phyloP scores from a whole-genome alignment of 1,284 basidiomycete genomes.

The Bjerkandera adusta region DNA sequence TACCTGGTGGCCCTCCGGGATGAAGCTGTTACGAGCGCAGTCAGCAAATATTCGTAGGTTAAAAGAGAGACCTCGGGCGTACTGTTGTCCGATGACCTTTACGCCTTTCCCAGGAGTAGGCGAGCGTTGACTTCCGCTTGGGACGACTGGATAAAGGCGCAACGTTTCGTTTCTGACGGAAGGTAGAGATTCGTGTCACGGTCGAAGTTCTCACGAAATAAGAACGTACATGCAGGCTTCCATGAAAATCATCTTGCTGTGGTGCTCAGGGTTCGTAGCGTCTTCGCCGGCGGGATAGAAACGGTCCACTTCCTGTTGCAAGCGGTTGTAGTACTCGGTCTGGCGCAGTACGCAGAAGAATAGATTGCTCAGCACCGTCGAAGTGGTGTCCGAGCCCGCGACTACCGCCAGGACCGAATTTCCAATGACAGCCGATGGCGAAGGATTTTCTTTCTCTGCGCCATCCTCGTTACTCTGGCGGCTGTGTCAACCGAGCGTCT shows the following conservation, averaged over 20 bases:
- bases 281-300: slow-evolving; percentile 25
- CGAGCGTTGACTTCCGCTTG: slow-evolving; percentile 14
- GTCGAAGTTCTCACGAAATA: neutral
- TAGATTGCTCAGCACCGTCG: slow-evolving; percentile 15
- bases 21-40: too few species aligned
- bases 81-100: neutral
- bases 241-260: slow-evolving; percentile 26
- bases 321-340: slow-evolving; percentile 19
- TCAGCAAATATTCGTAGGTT: too few species aligned
- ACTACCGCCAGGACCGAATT: slow-evolving; percentile 22
- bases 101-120: neutral
- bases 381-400: slow-evolving; percentile 32
- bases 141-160: slow-evolving; percentile 20
- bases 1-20: slow-evolving; percentile 26
- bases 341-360: slow-evolving; percentile 23
- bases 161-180: slow-evolving; percentile 22
- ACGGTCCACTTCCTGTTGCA: slow-evolving; percentile 26
- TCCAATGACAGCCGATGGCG: slow-evolving; percentile 18
- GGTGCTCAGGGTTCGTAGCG: slow-evolving; percentile 18
- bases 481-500: too few species aligned
- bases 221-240: slow-evolving; percentile 28
- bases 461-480: slow-evolving; percentile 26
- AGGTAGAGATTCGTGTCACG: too few species aligned
- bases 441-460: slow-evolving; percentile 18
- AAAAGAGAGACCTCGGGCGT: too few species aligned